Evolutionary conservation across 2,329 filamentous ascomycete species (phyloP).

Genomic region (Ophiostoma ips): DNA sequence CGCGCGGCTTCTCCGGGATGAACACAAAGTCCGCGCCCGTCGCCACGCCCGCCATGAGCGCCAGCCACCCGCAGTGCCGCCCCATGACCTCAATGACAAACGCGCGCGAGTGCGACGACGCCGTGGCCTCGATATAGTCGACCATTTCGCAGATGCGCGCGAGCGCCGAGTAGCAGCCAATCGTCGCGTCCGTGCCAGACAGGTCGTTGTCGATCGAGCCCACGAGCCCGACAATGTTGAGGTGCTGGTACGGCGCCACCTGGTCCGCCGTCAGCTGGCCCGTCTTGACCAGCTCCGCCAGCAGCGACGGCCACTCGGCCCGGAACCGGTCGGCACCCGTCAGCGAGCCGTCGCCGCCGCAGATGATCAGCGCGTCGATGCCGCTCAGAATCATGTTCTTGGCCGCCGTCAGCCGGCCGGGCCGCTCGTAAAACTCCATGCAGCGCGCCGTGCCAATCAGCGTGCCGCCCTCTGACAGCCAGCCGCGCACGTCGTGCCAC

Average conservation of each 20-base stretch:
- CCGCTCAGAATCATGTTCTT: slow-evolving; percentile 90
- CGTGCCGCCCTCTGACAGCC: slow-evolving; percentile 85
- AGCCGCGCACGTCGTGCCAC: slow-evolving; percentile 92
- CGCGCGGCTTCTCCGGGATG: slow-evolving; percentile 84
- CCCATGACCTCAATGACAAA: slow-evolving; percentile 99
- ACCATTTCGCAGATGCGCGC: slow-evolving; percentile 89
- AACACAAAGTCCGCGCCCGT: slow-evolving; percentile 95
- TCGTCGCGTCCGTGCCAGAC: slow-evolving; percentile 91
- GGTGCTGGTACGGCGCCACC: slow-evolving; percentile 60
- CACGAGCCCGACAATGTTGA: slow-evolving; percentile 94
- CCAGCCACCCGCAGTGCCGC: slow-evolving; percentile 92
- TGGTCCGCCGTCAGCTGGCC: slow-evolving; percentile 59
- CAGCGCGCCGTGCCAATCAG: slow-evolving; percentile 91
- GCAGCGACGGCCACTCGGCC: slow-evolving; percentile 75
- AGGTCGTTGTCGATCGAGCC: slow-evolving; percentile 98
- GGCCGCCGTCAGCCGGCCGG: slow-evolving; percentile 69
- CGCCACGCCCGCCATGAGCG: slow-evolving; percentile 87
- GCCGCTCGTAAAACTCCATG: slow-evolving; percentile 79
- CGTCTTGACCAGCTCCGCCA: slow-evolving; percentile 68
- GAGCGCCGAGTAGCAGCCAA: slow-evolving; percentile 90
- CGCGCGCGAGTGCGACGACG: slow-evolving; percentile 82
- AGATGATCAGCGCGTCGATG: slow-evolving; percentile 93
- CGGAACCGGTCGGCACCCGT: slow-evolving; percentile 93
- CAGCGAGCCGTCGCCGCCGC: slow-evolving; percentile 89
- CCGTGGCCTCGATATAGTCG: slow-evolving; percentile 93